These are phyloP conservation scores for Arabidopsis suecica DNA, from an alignment of 345 rosid species.

Conservation along the genomic window DNA sequence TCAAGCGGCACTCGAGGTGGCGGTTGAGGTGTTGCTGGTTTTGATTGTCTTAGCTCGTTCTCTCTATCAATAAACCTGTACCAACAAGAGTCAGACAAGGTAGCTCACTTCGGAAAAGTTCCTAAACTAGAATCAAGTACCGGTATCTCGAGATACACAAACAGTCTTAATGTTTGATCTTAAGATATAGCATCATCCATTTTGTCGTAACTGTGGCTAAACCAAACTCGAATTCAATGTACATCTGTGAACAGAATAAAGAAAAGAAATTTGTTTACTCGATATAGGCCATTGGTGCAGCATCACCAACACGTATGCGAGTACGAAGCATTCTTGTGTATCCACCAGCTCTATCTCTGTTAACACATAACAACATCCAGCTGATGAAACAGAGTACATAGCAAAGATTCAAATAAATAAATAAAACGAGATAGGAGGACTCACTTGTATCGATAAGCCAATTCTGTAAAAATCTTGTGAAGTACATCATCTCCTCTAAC, in stretches of 20 bases:
- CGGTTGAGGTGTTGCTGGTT: constrained; percentile 73
- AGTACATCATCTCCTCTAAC: constrained; percentile 92
- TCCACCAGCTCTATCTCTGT: constrained; percentile 93
- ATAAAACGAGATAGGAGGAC: background rate
- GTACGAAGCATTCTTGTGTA: constrained; percentile 89
- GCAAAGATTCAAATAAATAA: background rate
- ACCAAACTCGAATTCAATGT: background rate
- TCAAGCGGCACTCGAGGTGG: constrained; percentile 70
- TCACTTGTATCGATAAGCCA: constrained; percentile 91
- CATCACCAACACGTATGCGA: constrained; percentile 94
- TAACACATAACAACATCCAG: constrained; percentile 12
- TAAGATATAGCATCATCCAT: background rate
- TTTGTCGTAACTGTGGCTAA: background rate
- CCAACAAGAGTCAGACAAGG: background rate
- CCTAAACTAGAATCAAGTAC: background rate
- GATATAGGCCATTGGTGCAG: constrained; percentile 93
- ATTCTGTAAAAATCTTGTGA: constrained; percentile 88
- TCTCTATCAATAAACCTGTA: constrained; percentile 89
- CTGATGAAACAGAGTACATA: constrained; percentile 10
- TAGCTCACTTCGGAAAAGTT: background rate
- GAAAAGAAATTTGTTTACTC: constrained; percentile 55
- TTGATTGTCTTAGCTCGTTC: constrained; percentile 87
- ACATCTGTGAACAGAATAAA: background rate
- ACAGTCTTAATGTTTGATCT: background rate
- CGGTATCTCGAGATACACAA: background rate